A percentile compares a stretch with the other conserved stretches of the same genome.
Conservation (phyloP, 305 asterid species). For the Fraxinus albicans region DNA sequence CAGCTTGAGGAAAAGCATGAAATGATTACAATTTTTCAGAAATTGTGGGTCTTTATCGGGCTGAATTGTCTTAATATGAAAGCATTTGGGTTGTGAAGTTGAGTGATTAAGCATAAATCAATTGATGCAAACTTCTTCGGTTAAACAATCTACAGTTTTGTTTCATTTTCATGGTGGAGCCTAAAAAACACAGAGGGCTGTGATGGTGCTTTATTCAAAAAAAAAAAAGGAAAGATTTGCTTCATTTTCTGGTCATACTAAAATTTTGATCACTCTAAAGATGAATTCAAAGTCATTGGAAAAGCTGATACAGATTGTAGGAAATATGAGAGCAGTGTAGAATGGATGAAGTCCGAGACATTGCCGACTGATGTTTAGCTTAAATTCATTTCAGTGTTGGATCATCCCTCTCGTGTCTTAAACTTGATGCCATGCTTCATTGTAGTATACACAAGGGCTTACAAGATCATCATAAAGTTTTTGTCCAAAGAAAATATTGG, state of each 20-base stretch:
- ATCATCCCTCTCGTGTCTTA: neutral
- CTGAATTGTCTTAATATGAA: slow-evolving; percentile 6
- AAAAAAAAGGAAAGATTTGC: neutral
- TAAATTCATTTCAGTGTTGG: neutral
- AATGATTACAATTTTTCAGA: neutral
- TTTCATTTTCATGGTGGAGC: neutral
- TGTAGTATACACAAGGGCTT: neutral
- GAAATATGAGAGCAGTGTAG: neutral
- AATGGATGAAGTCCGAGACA: neutral
- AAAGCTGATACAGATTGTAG: neutral
- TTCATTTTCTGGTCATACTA: neutral
- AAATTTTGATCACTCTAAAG: neutral
- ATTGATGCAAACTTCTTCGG: slow-evolving; percentile 6
- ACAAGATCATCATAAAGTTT: neutral
- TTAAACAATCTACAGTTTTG: neutral
- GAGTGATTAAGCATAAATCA: slow-evolving; percentile 9
- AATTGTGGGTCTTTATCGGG: neutral
- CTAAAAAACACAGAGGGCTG: neutral
- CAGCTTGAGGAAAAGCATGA: neutral
- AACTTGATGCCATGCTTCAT: neutral
- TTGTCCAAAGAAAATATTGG: neutral
- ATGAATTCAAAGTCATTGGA: neutral
- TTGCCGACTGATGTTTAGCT: neutral
- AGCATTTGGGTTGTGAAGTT: neutral
- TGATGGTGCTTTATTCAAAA: neutral